A percentile compares a stretch with the other conserved stretches of the same genome.
Conservation (phyloP, 1,139 yeast species). For the Yamadazyma songkhlaensis region DNA sequence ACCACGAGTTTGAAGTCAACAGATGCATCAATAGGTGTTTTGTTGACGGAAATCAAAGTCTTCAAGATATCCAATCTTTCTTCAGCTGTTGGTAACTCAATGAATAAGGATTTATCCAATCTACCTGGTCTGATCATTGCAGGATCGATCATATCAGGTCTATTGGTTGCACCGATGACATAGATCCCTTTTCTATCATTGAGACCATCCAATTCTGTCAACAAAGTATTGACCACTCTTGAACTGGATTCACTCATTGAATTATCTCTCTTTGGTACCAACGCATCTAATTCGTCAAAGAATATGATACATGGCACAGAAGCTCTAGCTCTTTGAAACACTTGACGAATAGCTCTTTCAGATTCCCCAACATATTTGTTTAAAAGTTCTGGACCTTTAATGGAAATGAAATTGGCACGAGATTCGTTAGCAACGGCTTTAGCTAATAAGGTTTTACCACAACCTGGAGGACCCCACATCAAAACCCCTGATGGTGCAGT, state of each 20-base stretch:
- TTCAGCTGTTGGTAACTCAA: constrained; percentile 75
- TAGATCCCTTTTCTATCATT: constrained; percentile 90
- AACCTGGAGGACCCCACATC: constrained; percentile 99
- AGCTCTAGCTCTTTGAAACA: constrained; percentile 90
- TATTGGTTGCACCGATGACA: constrained; percentile 94
- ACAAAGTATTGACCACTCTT: constrained; percentile 88
- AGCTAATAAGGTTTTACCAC: constrained; percentile 94
- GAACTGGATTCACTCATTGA: constrained; percentile 87
- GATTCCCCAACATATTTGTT: constrained; percentile 97
- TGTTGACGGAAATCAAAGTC: constrained; percentile 68
- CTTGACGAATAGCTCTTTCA: constrained; percentile 92
- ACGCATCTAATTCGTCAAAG: constrained; percentile 93
- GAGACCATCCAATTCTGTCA: constrained; percentile 92
- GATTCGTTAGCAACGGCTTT: constrained; percentile 98
- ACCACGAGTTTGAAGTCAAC: constrained; percentile 67
- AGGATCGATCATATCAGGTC: constrained; percentile 98
- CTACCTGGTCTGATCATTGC: constrained; percentile 98
- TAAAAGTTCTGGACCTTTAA: constrained; percentile 90
- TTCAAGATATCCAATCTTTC: constrained; percentile 81
- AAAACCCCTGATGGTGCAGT: constrained; percentile 96
- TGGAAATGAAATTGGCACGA: constrained; percentile 90
- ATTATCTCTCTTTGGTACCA: constrained; percentile 91
- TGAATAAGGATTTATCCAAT: constrained; percentile 86
- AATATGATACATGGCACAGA: constrained; percentile 94
- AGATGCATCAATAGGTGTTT: constrained; percentile 67